Evolutionary conservation across 108 stramenopile genomes (phyloP), one percentile per base, ranked within the genome.

Genomic region (Fistulifera pelliculosa): DNA sequence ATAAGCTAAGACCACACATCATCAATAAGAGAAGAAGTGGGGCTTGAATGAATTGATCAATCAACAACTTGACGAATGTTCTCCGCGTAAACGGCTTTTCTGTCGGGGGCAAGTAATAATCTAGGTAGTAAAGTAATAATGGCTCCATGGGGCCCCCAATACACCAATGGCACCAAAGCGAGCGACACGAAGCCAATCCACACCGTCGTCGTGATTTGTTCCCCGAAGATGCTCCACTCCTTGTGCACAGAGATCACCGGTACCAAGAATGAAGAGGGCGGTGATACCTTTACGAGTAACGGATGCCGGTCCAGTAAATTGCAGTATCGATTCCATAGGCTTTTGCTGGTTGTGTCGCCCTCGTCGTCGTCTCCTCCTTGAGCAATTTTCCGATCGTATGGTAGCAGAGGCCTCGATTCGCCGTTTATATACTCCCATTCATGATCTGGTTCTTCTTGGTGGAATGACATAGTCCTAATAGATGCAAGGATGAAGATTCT

Each of bases 21-120:
- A 73, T 60, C 26, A 58, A 14, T 0, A 53, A 56, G 27, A 68
- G 27, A 8, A 73, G 47, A 5, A 55, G 39, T 13, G 72, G 72
- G 14, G 72, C 72, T 43, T 64, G 62, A 12, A 68, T 41, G 28
- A 41, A 28, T 56, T 73, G 72, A 68, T 73, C 72, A 48, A 73
- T 64, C 7, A 51, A 35, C 1, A 73, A 39, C 35, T 73, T 73
- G 61, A 73, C 23, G 41, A 44, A 38, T 3, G 64, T 72, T 0
- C 58, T 66, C 27, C 21, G 23, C 23, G 71, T 62, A 52, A 56
- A 73, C 15, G 72, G 72, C 18, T 58, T 16, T 25, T 44, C 55
- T 14, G 62, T 64, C n/a, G 72, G 72, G 14, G 72, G 72, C 42
- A 73, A 41, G 19, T 44, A 23, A 21, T 31, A n/a, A 55, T 73